A percentile compares a stretch with the other conserved stretches of the same genome.
Conservation (phyloP, 1,284 basidiomycete species). For the Tilletia caries region DNA sequence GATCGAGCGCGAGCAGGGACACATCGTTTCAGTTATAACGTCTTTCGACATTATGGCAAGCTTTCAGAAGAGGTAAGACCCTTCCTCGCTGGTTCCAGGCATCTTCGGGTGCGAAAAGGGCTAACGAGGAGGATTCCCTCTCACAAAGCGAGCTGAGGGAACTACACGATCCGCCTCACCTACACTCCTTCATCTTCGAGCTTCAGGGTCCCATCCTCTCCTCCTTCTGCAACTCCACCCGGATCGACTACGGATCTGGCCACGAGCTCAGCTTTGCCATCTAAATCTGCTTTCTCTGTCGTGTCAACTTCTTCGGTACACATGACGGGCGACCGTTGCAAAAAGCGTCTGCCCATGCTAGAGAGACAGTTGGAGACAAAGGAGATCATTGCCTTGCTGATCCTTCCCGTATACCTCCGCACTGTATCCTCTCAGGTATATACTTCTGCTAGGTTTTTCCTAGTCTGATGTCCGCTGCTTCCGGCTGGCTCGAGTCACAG, state of each 20-base stretch:
- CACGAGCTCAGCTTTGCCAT: conserved; percentile 65
- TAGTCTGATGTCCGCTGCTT: no score
- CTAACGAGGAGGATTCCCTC: neutral
- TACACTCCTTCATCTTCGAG: conserved; percentile 61
- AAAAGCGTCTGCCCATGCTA: no score
- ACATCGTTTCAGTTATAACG: conserved; percentile 90
- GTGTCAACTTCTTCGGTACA: conserved; percentile 30
- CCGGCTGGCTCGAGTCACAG: no score
- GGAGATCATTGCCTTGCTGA: conserved; percentile 55
- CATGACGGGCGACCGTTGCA: neutral
- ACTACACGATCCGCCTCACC: conserved; percentile 51
- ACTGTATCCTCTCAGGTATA: conserved; percentile 84
- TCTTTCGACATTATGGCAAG: conserved; percentile 82
- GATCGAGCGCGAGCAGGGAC: conserved; percentile 72
- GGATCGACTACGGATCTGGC: conserved; percentile 95
- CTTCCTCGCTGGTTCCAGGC: no score
- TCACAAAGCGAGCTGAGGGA: conserved; percentile 9
- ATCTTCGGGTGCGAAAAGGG: neutral
- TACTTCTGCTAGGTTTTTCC: no score
- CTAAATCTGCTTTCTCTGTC: conserved; percentile 40
- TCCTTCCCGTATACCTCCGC: conserved; percentile 73
- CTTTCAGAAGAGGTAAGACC: conserved; percentile 72
- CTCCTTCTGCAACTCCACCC: conserved; percentile 83
- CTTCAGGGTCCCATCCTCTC: conserved; percentile 73
- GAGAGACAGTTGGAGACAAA: conserved; percentile 20